phyloP scores from a whole-genome alignment of 2,329 filamentous ascomycete species.

The Penicillium sp. region DNA sequence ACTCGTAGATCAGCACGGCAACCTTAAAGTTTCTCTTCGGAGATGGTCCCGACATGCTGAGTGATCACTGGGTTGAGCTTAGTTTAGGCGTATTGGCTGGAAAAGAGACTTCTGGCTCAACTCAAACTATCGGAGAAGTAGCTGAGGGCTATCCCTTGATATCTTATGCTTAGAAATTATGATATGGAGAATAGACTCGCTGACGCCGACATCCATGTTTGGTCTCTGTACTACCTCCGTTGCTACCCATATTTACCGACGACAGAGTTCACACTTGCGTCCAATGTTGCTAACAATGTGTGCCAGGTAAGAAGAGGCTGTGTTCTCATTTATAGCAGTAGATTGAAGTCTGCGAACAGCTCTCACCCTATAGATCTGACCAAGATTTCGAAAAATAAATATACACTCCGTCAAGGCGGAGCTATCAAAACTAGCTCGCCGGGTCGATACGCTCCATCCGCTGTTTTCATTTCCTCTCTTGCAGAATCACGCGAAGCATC shows the following conservation, averaged over 20 bases:
- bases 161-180: neutral
- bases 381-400: neutral
- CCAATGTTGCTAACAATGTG: neutral
- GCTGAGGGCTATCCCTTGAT: neutral
- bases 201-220: neutral
- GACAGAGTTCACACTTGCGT: neutral
- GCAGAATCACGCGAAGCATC: slow-evolving; percentile 19
- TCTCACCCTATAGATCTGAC: neutral
- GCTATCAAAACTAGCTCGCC: neutral
- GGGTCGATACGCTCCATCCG: neutral
- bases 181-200: neutral
- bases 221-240: slow-evolving; percentile 1
- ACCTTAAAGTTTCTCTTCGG: slow-evolving; percentile 30
- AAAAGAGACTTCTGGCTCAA: neutral
- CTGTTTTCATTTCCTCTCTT: neutral
- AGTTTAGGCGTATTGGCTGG: neutral
- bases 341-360: neutral
- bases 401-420: neutral
- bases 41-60: neutral
- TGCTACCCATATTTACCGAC: slow-evolving; percentile 1
- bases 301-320: neutral
- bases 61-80: neutral
- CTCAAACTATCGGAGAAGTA: neutral
- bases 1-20: slow-evolving; percentile 38
- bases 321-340: slow-evolving; percentile 1